Base-by-base conservation (phyloP, 768 basidiomycete genomes). In the Wakefieldia striispora region DNA sequence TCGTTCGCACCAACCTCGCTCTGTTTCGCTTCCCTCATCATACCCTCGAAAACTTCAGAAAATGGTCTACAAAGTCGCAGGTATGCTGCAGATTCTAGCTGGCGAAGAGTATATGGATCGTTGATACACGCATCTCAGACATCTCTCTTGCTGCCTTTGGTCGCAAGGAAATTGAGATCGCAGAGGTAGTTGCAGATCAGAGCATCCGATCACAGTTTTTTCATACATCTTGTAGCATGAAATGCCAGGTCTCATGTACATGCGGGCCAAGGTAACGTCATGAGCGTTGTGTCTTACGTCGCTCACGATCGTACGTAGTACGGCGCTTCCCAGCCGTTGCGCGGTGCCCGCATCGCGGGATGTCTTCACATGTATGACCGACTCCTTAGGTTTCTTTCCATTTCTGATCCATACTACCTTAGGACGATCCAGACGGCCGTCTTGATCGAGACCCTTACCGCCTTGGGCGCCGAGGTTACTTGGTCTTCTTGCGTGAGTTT, bases 341-440 rank as follows among this genome's bases (percentile, higher is more conserved):
- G 87, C 69, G 94, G 93, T 58, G 92, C 95, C 40, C 88, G 95
- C 55, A 92, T 99, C 64, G 95, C 92, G 60, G 95, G 95, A 62
- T 99, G 95, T 72, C 85, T 97, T 58, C 95, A 97, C 79, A 97
- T 97, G 95, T 92, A 67, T 55, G 82, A 59, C 14, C 0, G n/a
- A 24, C 17, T 6, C 20, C 40, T 19, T 45, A 33, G n/a, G 34
- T 21, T 33, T 29, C 19, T n/a, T 3, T 38, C 38, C 3, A 38
- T 10, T 19, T 31, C 40, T 57, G 20, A 55, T 49, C 13, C 23
- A 40, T 41, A n/a, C 38, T 48, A 48, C 27, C 50, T 47, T 56
- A 97, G 94, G 95, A 97, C 95, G 61, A 94, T 97, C 65, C 95
- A 97, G 71, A 97, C 95, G 47, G 95, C 95, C 42, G 94, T 97